Conservation (phyloP, 192 early-diverging fungal genomes). For the Umbelopsis sp. region DNA sequence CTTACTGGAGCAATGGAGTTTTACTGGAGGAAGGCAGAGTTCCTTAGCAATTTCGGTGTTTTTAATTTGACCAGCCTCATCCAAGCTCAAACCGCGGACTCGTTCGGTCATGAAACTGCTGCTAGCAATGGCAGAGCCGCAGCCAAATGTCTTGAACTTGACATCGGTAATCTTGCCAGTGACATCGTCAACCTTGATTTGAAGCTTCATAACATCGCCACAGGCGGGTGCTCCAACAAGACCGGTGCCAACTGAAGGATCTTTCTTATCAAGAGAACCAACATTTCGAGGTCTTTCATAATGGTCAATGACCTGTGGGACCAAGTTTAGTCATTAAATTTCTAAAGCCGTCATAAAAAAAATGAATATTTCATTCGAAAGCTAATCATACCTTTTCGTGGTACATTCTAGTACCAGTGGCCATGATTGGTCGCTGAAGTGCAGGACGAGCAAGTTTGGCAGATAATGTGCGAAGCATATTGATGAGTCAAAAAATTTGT, state of each 20-base stretch:
- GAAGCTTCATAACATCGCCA: slow-evolving; percentile 92
- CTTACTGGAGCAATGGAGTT: slow-evolving; percentile 96
- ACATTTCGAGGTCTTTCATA: slow-evolving; percentile 97
- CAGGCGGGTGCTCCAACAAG: slow-evolving; percentile 88
- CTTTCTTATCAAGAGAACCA: slow-evolving; percentile 86
- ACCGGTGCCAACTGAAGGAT: slow-evolving; percentile 94
- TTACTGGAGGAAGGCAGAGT: slow-evolving; percentile 92
- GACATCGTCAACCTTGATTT: slow-evolving; percentile 94
- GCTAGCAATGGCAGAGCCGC: slow-evolving; percentile 95
- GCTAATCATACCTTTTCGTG: slow-evolving; percentile 28
- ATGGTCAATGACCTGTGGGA: slow-evolving; percentile 90
- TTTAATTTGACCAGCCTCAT: slow-evolving; percentile 89
- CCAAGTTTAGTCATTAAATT: background rate
- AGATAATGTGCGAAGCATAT: slow-evolving; percentile 13
- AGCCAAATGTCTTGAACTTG: slow-evolving; percentile 99
- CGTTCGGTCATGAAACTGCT: slow-evolving; percentile 91
- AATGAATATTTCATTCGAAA: background rate
- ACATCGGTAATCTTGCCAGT: slow-evolving; percentile 92
- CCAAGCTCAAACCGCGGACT: slow-evolving; percentile 91
- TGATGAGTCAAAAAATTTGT: slow-evolving; percentile 11
- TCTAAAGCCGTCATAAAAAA: background rate
- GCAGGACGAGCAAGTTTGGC: slow-evolving; percentile 2
- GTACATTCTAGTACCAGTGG: slow-evolving; percentile 25
- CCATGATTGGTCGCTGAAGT: slow-evolving; percentile 16
- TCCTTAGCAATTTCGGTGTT: slow-evolving; percentile 98